Evolutionary conservation across 306 rosid species (phyloP).

Genomic region (Chamaecrista fasciculata): DNA sequence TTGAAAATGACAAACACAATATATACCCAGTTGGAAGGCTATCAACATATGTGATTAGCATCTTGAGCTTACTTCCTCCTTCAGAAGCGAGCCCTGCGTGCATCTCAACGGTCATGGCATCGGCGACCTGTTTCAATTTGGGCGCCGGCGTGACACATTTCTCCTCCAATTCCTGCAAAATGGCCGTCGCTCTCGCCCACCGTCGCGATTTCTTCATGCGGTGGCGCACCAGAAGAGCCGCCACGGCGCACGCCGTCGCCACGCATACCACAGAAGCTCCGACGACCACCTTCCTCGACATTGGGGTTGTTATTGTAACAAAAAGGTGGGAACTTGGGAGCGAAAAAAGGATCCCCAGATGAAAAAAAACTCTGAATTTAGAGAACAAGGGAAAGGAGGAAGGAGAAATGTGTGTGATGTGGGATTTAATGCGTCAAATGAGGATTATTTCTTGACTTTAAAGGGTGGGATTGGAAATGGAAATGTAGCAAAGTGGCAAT

Average conservation of each 20-base stretch:
- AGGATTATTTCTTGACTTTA: neutral
- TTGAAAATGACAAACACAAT: neutral
- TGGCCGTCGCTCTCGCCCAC: conserved; percentile 53
- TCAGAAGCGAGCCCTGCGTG: conserved; percentile 93
- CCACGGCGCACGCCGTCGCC: conserved; percentile 52
- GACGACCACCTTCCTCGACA: conserved; percentile 64
- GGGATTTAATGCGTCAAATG: neutral
- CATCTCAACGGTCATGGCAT: conserved; percentile 89
- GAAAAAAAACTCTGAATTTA: too few species aligned
- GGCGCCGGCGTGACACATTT: conserved; percentile 61
- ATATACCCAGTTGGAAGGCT: conserved; percentile 95
- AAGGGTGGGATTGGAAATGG: neutral
- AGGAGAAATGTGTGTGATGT: neutral
- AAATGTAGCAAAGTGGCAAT: neutral
- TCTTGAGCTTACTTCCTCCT: conserved; percentile 90
- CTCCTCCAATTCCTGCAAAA: conserved; percentile 71
- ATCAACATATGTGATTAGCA: conserved; percentile 78
- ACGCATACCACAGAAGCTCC: conserved; percentile 47
- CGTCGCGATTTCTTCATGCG: conserved; percentile 42
- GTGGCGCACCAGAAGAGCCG: conserved; percentile 49
- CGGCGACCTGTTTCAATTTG: conserved; percentile 69
- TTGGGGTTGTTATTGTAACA: too few species aligned
- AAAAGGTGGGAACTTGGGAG: neutral
- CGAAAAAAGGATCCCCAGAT: neutral
- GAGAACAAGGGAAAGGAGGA: too few species aligned